Evolutionary conservation across 768 basidiomycete species (phyloP).

Genomic region (Tremella mesenterica): DNA sequence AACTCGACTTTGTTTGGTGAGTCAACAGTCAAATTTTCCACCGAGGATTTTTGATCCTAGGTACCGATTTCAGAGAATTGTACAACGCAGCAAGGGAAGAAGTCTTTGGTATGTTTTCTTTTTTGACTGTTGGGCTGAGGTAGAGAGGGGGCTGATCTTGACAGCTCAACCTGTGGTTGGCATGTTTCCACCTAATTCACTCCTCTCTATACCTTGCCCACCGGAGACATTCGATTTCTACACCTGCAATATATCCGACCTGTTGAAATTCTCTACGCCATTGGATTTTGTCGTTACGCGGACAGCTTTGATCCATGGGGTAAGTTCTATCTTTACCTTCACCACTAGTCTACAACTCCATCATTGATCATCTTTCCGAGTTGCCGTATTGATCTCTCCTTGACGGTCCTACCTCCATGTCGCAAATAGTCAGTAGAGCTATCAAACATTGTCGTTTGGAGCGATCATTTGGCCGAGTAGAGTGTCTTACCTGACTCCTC

Average conservation of each 20-base stretch:
- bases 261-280: constrained; percentile 36
- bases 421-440: background rate
- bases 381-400: no score
- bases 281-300: constrained; percentile 34
- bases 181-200: constrained; percentile 36
- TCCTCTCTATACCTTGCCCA: constrained; percentile 28
- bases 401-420: background rate
- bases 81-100: constrained; percentile 34
- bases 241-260: constrained; percentile 26
- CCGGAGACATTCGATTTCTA: constrained; percentile 42
- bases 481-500: background rate
- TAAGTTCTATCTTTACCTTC: constrained; percentile 17
- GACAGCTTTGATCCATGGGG: constrained; percentile 38
- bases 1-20: constrained; percentile 39
- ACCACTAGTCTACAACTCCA: background rate
- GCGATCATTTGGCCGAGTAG: no score
- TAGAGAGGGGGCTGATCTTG: background rate
- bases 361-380: constrained; percentile 3
- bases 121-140: background rate
- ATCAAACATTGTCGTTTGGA: no score
- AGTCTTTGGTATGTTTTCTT: constrained; percentile 32
- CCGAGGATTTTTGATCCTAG: constrained; percentile 6
- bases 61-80: constrained; percentile 37
- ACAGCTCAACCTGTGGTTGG: constrained; percentile 42
- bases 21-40: background rate